Evolutionary conservation across 257 asterid species (phyloP), one percentile per base, ranked within the genome.

Genomic region (Solanum sejunctum): DNA sequence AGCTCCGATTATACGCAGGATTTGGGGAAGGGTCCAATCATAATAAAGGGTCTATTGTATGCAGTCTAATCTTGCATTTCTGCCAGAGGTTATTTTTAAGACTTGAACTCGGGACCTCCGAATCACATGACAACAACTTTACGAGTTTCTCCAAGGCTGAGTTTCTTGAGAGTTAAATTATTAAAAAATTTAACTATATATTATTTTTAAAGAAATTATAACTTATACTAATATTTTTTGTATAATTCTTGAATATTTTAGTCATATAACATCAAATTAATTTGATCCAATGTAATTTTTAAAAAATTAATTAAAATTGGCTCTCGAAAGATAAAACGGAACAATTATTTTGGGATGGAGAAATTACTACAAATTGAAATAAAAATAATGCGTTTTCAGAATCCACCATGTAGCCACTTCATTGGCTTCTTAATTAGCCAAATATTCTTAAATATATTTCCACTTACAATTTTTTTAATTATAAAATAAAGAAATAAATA

Each of bases 331-430:
- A 10, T 2, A 0, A 10, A 10, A 0, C 1, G 1, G 21, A 21
- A 60, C 28, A 21, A 60, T 0, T 60, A 21, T 60, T 21, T 60
- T 10, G 28, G 15, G 3, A 10, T 0, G 1, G 1, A 60, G 8
- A 11, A 13, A 23, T 8, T 66, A 66, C 41, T 67, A 0, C 73
- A n/a, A 10, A 81, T n/a, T 81, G 12, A 20, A 43, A 43, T 20
- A 11, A 54, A 60, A 32, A 32, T 32, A 81, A 64, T 81, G 56
- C 12, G 1, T 54, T 60, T 47, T 86, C 10, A 17, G 20, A 60
- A 51, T 77, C 86, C 86, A 73, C 89, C 47, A 77, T 41, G 45
- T 87, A 84, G 84, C 85, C 86, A 77, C 77, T 75, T 73, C 61
- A 75, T 23, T n/a, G 81, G 12, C 12, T 45, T 21, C 18, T 45